A percentile compares a stretch with the other conserved stretches of the same genome.
These are phyloP conservation scores for Aspergillus fijiensis DNA, from an alignment of 2,329 filamentous ascomycete genomes.

Conservation along the genomic window DNA sequence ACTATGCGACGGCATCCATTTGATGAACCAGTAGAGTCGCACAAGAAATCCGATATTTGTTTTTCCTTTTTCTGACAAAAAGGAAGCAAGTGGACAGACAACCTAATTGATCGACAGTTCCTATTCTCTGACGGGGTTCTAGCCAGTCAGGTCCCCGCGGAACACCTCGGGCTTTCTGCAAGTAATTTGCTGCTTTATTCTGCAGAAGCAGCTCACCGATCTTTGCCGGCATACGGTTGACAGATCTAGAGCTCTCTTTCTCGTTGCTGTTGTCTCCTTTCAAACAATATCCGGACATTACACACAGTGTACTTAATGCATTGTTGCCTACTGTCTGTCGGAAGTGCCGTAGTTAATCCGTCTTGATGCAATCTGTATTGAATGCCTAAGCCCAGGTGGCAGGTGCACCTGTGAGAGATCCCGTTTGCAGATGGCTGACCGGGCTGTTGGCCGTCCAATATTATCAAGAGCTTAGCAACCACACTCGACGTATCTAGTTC, in stretches of 20 bases:
- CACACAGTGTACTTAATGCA: neutral
- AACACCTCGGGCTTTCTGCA: conserved; percentile 15
- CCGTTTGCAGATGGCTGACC: neutral
- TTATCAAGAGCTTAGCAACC: neutral
- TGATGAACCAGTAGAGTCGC: too few relatives aligned
- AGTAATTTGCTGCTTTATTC: conserved; percentile 13
- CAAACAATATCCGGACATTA: neutral
- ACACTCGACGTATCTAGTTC: neutral
- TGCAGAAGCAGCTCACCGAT: conserved; percentile 17
- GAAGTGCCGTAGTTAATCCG: neutral
- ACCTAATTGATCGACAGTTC: neutral
- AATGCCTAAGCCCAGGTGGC: too few relatives aligned
- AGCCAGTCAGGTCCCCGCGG: conserved; percentile 9
- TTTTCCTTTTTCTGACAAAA: neutral
- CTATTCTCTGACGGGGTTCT: conserved; percentile 7
- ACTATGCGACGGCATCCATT: too few relatives aligned
- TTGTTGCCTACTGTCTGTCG: neutral
- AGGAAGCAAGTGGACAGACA: neutral
- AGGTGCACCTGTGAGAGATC: neutral
- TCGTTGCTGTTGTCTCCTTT: conserved; percentile 2
- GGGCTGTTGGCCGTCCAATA: neutral
- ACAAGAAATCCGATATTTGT: neutral
- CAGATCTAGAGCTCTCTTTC: conserved; percentile 9
- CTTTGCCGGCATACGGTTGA: conserved; percentile 15
- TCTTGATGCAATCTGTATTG: neutral